Evolutionary conservation across 2,329 filamentous ascomycete species (phyloP).

Genomic region (Geosmithia flava): DNA sequence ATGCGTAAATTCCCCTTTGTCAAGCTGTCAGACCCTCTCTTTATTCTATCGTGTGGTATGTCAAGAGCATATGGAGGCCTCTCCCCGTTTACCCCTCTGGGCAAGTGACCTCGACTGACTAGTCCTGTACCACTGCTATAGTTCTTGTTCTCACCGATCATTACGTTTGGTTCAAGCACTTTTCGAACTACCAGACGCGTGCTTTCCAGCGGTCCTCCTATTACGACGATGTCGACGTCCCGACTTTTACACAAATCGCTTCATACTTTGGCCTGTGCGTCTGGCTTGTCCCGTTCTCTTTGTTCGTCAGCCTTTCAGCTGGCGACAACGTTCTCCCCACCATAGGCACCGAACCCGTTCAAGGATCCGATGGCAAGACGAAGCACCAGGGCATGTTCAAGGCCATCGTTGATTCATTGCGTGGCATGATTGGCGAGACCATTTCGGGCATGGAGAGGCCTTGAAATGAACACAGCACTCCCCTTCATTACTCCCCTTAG

Average conservation of each 20-base stretch:
- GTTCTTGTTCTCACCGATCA: conserved; percentile 81
- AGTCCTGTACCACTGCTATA: conserved; percentile 16
- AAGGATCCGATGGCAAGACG: conserved; percentile 30
- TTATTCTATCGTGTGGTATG: conserved; percentile 70
- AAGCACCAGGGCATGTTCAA: conserved; percentile 55
- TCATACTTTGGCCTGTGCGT: conserved; percentile 94
- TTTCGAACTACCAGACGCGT: conserved; percentile 51
- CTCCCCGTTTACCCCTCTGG: not conserved
- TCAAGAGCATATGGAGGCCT: conserved; percentile 4
- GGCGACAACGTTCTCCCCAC: conserved; percentile 91
- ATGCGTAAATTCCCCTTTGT: conserved; percentile 65
- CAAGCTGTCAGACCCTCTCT: conserved; percentile 76
- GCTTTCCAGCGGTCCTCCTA: conserved; percentile 47
- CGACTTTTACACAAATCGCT: conserved; percentile 86
- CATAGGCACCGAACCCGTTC: conserved; percentile 58
- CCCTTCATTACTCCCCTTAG: not conserved
- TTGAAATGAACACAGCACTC: not conserved
- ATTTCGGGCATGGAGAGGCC: conserved; percentile 1
- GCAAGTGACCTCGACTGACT: not conserved
- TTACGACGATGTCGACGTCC: conserved; percentile 52
- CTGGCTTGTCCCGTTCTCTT: conserved; percentile 88
- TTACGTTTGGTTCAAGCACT: conserved; percentile 92
- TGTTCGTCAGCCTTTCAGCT: conserved; percentile 89
- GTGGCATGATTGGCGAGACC: conserved; percentile 35
- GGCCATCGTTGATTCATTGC: conserved; percentile 46